phyloP scores from a whole-genome alignment of 2,329 filamentous ascomycete genomes.

The Cadophora luteo-olivacea region DNA sequence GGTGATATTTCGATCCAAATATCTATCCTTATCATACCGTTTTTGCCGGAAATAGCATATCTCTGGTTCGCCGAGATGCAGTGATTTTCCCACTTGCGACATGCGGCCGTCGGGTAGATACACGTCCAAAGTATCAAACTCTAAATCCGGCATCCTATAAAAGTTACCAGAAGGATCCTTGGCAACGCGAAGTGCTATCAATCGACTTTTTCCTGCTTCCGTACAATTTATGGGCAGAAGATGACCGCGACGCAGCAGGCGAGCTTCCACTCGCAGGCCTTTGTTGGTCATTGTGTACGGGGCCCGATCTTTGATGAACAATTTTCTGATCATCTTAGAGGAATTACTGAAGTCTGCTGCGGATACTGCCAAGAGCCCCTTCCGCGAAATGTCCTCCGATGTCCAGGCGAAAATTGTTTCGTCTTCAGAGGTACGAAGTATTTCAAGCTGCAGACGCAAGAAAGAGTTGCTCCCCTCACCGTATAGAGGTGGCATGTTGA shows the following conservation, averaged over 20 bases:
- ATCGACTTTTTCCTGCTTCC: too few relatives aligned
- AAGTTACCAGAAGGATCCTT: too few relatives aligned
- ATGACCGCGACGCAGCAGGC: neutral
- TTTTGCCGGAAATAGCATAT: too few relatives aligned
- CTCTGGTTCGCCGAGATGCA: too few relatives aligned
- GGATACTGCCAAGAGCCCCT: neutral
- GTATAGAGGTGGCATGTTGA: slow-evolving; percentile 13
- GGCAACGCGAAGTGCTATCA: too few relatives aligned
- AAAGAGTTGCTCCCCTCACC: slow-evolving; percentile 12
- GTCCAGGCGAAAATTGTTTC: slow-evolving; percentile 16
- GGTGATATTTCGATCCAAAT: too few relatives aligned
- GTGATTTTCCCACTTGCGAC: too few relatives aligned
- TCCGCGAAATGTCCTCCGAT: neutral
- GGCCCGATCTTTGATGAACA: neutral
- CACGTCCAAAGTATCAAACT: too few relatives aligned
- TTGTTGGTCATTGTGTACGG: slow-evolving; percentile 16
- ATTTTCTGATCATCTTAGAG: neutral
- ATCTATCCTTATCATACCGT: too few relatives aligned
- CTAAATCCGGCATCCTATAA: too few relatives aligned
- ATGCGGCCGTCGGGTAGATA: too few relatives aligned
- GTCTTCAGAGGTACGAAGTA: slow-evolving; percentile 16
- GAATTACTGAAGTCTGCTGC: neutral
- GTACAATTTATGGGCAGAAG: neutral
- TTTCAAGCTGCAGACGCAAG: slow-evolving; percentile 12
- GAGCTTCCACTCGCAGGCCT: neutral